These are phyloP conservation scores for Fusarium miscanthi DNA, from an alignment of 2,329 filamentous ascomycete species.

Conservation along the genomic window DNA sequence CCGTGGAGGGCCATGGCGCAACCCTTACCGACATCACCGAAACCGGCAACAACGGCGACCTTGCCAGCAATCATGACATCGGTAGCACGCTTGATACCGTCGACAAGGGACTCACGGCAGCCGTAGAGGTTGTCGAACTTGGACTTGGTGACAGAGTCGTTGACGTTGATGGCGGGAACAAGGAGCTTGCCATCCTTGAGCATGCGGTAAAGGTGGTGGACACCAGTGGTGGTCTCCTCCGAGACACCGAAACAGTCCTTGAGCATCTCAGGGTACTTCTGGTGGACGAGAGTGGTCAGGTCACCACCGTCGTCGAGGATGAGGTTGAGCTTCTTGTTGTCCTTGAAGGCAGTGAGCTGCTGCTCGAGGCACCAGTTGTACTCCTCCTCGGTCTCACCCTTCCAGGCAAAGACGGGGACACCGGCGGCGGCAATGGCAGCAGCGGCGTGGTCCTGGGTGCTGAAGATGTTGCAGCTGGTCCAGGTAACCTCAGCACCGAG, in stretches of 20 bases:
- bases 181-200: constrained; percentile 90
- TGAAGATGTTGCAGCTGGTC: constrained; percentile 99
- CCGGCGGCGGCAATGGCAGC: constrained; percentile 95
- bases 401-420: constrained; percentile 84
- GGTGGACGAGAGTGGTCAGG: constrained; percentile 94
- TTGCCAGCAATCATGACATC: constrained; percentile 99
- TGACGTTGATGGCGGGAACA: constrained; percentile 98
- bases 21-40: constrained; percentile 99
- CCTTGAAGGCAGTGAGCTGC: constrained; percentile 97
- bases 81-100: constrained; percentile 99
- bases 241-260: constrained; percentile 98
- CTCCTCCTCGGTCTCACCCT: constrained; percentile 98
- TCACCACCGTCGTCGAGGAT: constrained; percentile 99
- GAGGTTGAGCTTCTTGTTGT: constrained; percentile 95
- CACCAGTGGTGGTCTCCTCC: constrained; percentile 99
- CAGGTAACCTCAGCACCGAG: constrained; percentile 99
- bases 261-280: constrained; percentile 98
- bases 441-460: constrained; percentile 97
- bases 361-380: constrained; percentile 99
- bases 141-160: constrained; percentile 99
- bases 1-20: constrained; percentile 94
- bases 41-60: constrained; percentile 96
- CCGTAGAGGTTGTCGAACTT: constrained; percentile 99
- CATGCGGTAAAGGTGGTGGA: constrained; percentile 99
- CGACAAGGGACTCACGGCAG: constrained; percentile 97